Conservation (phyloP, 768 basidiomycete species). For the Lactarius quietus region DNA sequence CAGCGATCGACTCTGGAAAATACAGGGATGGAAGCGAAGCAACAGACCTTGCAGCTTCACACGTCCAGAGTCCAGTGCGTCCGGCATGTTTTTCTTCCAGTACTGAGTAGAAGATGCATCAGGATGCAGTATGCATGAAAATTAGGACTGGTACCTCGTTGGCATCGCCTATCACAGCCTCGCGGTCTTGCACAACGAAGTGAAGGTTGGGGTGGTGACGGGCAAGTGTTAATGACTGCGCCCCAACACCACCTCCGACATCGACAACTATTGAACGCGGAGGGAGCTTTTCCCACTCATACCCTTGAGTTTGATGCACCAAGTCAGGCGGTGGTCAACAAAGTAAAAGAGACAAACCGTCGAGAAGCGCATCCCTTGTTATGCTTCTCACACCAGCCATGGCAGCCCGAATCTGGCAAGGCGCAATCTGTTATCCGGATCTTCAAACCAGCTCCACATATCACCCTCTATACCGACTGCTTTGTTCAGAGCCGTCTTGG, state of each 20-base stretch:
- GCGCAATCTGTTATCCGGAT: not conserved
- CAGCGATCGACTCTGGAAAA: not conserved
- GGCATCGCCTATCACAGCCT: not conserved
- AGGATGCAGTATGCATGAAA: not conserved
- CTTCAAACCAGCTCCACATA: not conserved
- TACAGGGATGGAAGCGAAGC: not conserved
- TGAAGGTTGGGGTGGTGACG: not conserved
- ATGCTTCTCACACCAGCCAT: constrained; percentile 32
- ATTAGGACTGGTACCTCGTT: not conserved
- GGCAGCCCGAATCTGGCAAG: constrained; percentile 18
- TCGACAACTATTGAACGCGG: not conserved
- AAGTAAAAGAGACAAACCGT: not conserved
- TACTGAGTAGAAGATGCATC: not conserved
- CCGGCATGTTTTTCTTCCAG: not conserved
- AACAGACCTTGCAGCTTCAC: not conserved
- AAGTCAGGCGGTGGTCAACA: not conserved
- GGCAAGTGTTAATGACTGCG: not conserved
- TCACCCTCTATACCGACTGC: not conserved
- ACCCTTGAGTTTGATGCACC: not conserved
- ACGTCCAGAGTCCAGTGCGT: not conserved
- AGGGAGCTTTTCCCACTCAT: not conserved
- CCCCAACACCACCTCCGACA: not conserved
- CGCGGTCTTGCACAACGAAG: not conserved
- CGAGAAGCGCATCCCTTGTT: not conserved
- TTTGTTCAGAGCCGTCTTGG: not conserved